Evolutionary conservation across 805 yeast species (phyloP).

Genomic region (Priceomyces haplophilus): DNA sequence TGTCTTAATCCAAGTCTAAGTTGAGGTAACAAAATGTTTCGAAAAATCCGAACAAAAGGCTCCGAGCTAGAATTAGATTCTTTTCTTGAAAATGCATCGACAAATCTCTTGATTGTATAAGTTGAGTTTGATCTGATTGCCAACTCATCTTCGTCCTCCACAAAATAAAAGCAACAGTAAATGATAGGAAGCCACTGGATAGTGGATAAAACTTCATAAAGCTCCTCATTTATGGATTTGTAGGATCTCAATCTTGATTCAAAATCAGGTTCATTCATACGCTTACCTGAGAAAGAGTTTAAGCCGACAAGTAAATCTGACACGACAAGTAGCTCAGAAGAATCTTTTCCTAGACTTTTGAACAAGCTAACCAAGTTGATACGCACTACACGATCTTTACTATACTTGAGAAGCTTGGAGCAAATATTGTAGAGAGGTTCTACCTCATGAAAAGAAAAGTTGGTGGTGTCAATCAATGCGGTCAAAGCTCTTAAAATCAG

Average conservation of each 20-base stretch:
- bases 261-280: constrained; percentile 76
- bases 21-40: constrained; percentile 58
- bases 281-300: constrained; percentile 61
- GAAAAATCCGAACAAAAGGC: constrained; percentile 41
- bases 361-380: constrained; percentile 59
- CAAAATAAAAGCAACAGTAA: constrained; percentile 62
- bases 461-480: constrained; percentile 49
- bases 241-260: constrained; percentile 70
- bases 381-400: constrained; percentile 62
- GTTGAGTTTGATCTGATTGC: constrained; percentile 78
- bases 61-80: constrained; percentile 21
- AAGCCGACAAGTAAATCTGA: constrained; percentile 57
- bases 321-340: constrained; percentile 41
- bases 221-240: constrained; percentile 56
- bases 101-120: constrained; percentile 56
- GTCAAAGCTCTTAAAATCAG: constrained; percentile 58
- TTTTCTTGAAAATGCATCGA: constrained; percentile 49
- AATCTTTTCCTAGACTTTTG: constrained; percentile 52
- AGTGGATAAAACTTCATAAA: constrained; percentile 42
- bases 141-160: constrained; percentile 75
- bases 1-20: constrained; percentile 65
- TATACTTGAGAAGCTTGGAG: constrained; percentile 57
- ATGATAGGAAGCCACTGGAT: constrained; percentile 79
- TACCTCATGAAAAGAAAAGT: constrained; percentile 52
- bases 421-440: constrained; percentile 46